A percentile compares a stretch with the other conserved stretches of the same genome.
Conservation (phyloP, 768 basidiomycete species). For the Rhodotorula toruloides region DNA sequence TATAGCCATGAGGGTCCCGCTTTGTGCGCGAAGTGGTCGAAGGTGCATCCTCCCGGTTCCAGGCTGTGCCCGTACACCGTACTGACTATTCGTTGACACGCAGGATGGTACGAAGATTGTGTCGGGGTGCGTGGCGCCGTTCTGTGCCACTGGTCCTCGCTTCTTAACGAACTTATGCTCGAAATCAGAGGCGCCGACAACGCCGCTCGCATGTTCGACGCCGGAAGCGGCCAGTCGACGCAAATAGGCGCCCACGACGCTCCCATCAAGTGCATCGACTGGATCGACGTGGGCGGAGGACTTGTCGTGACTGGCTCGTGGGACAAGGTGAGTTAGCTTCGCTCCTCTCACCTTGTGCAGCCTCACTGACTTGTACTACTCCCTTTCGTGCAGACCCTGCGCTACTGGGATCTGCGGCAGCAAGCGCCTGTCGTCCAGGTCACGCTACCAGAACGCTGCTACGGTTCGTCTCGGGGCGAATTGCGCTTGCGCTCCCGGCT, state of each 20-base stretch:
- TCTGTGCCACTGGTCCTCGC: too few species aligned
- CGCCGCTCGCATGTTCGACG: slow-evolving; percentile 82
- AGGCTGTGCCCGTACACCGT: background rate
- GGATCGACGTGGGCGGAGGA: slow-evolving; percentile 49
- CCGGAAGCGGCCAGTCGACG: slow-evolving; percentile 76
- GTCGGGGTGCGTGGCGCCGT: slow-evolving; percentile 54
- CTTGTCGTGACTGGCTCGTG: slow-evolving; percentile 69
- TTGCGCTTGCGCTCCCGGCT: slow-evolving; percentile 38
- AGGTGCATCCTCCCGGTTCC: slow-evolving; percentile 54
- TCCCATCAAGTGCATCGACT: slow-evolving; percentile 34
- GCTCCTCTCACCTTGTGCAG: background rate
- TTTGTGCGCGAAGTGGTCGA: slow-evolving; percentile 82
- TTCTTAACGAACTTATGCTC: background rate
- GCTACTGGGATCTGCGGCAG: slow-evolving; percentile 90
- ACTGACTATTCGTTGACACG: too few species aligned
- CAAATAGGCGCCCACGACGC: slow-evolving; percentile 59
- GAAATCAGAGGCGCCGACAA: slow-evolving; percentile 71
- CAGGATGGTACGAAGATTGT: slow-evolving; percentile 70
- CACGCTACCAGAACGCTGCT: slow-evolving; percentile 78
- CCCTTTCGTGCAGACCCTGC: slow-evolving; percentile 4
- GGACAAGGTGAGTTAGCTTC: slow-evolving; percentile 64
- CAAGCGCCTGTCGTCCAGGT: slow-evolving; percentile 71
- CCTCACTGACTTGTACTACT: too few species aligned
- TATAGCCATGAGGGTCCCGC: slow-evolving; percentile 86
- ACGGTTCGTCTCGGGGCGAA: slow-evolving; percentile 75